Conservation (phyloP, 257 asterid genomes). For the Leptodermis oblonga region DNA sequence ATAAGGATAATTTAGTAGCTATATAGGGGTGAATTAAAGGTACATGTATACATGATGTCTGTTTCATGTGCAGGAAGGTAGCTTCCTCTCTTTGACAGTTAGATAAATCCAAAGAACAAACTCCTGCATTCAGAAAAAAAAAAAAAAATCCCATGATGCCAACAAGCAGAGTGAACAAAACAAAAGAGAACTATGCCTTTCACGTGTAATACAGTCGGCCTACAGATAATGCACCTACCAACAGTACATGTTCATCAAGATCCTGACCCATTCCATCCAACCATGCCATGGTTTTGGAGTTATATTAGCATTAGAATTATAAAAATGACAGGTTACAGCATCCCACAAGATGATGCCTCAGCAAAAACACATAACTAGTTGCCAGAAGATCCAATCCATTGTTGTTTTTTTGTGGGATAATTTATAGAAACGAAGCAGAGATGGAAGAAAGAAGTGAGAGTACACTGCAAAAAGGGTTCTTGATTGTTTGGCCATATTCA, state of each 20-base stretch:
- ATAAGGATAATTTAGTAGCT: constrained; percentile 35
- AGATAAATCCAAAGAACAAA: constrained; percentile 28
- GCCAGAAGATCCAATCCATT: background rate
- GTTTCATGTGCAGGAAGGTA: constrained; percentile 33
- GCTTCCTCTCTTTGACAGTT: constrained; percentile 49
- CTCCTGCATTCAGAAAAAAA: constrained; percentile 45
- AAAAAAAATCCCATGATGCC: constrained; percentile 16
- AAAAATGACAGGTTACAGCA: background rate
- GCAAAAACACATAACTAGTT: background rate
- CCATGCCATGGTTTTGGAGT: constrained; percentile 13
- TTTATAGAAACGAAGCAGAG: background rate
- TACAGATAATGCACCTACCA: constrained; percentile 39
- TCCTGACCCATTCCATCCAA: constrained; percentile 26
- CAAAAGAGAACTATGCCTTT: constrained; percentile 29
- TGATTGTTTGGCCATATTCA: background rate
- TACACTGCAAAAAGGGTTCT: background rate
- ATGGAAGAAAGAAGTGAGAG: background rate
- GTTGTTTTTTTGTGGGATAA: background rate
- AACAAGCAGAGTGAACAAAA: constrained; percentile 22
- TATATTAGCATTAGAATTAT: background rate
- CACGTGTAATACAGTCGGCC: constrained; percentile 39
- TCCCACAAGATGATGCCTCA: background rate
- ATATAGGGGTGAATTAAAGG: constrained; percentile 28
- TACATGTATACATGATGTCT: constrained; percentile 21
- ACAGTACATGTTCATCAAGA: constrained; percentile 37